Percentiles rank a stretch among this genome's conserved stretches.
Conservation (phyloP, 1,284 basidiomycete species). For the Ceraceosorus bombacis region DNA sequence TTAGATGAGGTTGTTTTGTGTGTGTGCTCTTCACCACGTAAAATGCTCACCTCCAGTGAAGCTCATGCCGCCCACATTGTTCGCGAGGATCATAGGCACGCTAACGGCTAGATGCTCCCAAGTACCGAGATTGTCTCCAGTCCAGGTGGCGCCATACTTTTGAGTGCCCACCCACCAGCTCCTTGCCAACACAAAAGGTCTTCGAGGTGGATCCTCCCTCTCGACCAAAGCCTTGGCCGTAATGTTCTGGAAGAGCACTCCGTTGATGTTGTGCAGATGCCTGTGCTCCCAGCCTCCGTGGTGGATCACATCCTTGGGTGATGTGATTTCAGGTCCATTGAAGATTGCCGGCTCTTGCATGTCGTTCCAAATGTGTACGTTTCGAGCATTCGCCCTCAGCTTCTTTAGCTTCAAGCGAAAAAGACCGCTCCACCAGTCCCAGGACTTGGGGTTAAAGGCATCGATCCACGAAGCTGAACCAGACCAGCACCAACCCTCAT, state of each 20-base stretch:
- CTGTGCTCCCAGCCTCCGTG: conserved; percentile 94
- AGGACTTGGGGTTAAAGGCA: conserved; percentile 82
- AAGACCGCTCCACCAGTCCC: conserved; percentile 71
- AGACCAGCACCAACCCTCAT: conserved; percentile 98
- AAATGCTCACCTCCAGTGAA: conserved; percentile 68
- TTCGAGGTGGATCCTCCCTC: conserved; percentile 57
- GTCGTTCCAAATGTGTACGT: conserved; percentile 60
- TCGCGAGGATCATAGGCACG: conserved; percentile 85
- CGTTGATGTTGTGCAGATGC: conserved; percentile 85
- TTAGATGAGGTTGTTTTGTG: background rate
- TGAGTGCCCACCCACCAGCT: conserved; percentile 93
- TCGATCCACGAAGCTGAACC: conserved; percentile 93
- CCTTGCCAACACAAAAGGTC: conserved; percentile 87
- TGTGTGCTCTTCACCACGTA: background rate
- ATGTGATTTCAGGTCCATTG: conserved; percentile 95
- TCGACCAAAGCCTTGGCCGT: conserved; percentile 74
- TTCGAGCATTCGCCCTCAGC: conserved; percentile 47
- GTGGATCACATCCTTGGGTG: conserved; percentile 88
- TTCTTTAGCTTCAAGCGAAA: conserved; percentile 26
- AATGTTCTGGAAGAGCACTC: conserved; percentile 58
- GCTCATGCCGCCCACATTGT: conserved; percentile 84
- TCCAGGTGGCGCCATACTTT: conserved; percentile 95
- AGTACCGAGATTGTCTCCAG: conserved; percentile 91
- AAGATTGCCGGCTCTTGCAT: conserved; percentile 87
- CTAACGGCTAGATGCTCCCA: conserved; percentile 96